phyloP scores from a whole-genome alignment of 2,329 filamentous ascomycete genomes.

The Sporothrix brunneoviolacea region DNA sequence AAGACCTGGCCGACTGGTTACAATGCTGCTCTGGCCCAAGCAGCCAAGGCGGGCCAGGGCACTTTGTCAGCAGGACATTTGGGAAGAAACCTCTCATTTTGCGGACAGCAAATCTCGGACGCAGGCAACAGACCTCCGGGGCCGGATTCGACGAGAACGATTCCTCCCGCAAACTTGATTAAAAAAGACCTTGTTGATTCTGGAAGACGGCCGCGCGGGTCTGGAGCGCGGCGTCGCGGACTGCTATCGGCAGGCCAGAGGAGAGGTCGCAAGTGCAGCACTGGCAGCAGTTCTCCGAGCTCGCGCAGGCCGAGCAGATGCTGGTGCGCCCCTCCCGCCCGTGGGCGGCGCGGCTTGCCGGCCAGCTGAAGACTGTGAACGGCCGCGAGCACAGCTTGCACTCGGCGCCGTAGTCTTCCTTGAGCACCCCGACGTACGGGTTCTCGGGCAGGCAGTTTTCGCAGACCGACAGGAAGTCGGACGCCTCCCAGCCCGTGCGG shows the following conservation, averaged over 20 bases:
- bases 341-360: conserved; percentile 77
- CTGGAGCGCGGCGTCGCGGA: conserved; percentile 92
- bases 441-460: conserved; percentile 95
- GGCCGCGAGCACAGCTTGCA: conserved; percentile 87
- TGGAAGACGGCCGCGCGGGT: too few species aligned
- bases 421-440: conserved; percentile 97
- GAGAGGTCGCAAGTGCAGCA: conserved; percentile 97
- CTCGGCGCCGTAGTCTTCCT: conserved; percentile 88
- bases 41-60: too few species aligned
- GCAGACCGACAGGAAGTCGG: conserved; percentile 80
- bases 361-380: conserved; percentile 95
- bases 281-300: conserved; percentile 97
- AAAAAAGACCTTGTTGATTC: too few species aligned
- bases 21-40: too few species aligned
- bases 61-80: too few species aligned
- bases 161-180: too few species aligned
- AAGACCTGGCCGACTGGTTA: too few species aligned
- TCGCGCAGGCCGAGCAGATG: conserved; percentile 92
- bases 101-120: too few species aligned
- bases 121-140: too few species aligned
- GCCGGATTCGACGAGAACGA: too few species aligned
- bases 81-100: too few species aligned
- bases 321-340: conserved; percentile 88
- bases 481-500: conserved; percentile 91
- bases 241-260: conserved; percentile 89